Conservation (phyloP, 2,329 filamentous ascomycete genomes). For the Penicillium sp. region DNA sequence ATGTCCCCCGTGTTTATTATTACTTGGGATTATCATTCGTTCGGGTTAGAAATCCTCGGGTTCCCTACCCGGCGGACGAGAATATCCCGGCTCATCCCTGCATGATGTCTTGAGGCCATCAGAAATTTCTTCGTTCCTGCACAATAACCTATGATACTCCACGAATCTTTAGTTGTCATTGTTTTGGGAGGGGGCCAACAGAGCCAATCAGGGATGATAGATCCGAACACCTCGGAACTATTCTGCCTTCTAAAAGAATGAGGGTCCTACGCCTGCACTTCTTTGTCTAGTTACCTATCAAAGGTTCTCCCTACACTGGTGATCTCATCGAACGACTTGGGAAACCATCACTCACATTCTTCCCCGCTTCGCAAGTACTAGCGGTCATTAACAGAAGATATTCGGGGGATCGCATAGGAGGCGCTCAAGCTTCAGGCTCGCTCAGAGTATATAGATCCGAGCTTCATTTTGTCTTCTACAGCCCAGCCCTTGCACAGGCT, state of each 20-base stretch:
- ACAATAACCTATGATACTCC: background rate
- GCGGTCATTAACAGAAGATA: no score
- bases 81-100: background rate
- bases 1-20: background rate
- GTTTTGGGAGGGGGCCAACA: background rate
- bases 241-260: background rate
- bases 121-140: background rate
- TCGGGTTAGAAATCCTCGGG: background rate
- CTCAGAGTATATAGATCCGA: no score
- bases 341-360: no score
- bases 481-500: no score
- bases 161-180: background rate
- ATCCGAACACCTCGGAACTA: background rate
- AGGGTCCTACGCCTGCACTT: no score
- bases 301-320: background rate
- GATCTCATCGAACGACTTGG: no score
- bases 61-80: background rate
- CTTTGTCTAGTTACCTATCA: background rate
- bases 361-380: no score
- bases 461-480: no score
- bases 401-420: no score
- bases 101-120: background rate
- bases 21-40: background rate
- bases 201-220: background rate
- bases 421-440: no score